Evolutionary conservation across 805 yeast species (phyloP), one percentile per base, ranked within the genome.

Genomic region (Ogataea naganishii): DNA sequence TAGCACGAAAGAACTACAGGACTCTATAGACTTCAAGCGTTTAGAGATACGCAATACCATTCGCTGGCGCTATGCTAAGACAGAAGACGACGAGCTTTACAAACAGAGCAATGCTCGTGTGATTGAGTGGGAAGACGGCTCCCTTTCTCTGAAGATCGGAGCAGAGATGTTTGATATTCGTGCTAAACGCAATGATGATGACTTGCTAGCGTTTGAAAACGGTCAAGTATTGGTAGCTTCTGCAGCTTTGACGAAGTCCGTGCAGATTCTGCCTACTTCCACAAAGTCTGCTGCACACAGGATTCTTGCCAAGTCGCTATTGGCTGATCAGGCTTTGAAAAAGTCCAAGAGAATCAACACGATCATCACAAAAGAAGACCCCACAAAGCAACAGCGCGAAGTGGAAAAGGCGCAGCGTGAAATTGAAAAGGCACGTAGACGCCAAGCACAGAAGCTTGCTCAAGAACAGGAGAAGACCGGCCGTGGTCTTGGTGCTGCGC

Each of bases 61-160:
- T 20, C 72, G 98, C 49, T 92, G 98, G 98, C 74, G 95, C 56
- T 89, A 88, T 53, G 80, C 85, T 11, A 72, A 80, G 35, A 77
- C 75, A 36, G 72, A 70, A n/a, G 61, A 67, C 31, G 77, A 75
- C 24, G 85, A 80, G 37, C 74, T 88, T 40, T 71, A 72, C 46
- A 82, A 82, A 44, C 94, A 86, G 51, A 80, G 94, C 7, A 92
- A 92, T 49, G 78, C 96, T 5, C 84, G 88, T 48, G 75, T 89
- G 33, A 70, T 92, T 20, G 81, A 84, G 52, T 92, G 98, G 98
- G 80, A 81, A 33, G 97, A 92, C 56, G 98, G 98, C 1, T 66
- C 84, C 4, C 58, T 75, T 38, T 86, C 96, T 2, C 61, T 92
- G 42, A 88, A 84, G 47, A 60, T 92, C 22, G 98, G 98, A 19